Evolutionary conservation across 495 filamentous ascomycete species (phyloP).

Genomic region (Thermochaetoides thermophila): DNA sequence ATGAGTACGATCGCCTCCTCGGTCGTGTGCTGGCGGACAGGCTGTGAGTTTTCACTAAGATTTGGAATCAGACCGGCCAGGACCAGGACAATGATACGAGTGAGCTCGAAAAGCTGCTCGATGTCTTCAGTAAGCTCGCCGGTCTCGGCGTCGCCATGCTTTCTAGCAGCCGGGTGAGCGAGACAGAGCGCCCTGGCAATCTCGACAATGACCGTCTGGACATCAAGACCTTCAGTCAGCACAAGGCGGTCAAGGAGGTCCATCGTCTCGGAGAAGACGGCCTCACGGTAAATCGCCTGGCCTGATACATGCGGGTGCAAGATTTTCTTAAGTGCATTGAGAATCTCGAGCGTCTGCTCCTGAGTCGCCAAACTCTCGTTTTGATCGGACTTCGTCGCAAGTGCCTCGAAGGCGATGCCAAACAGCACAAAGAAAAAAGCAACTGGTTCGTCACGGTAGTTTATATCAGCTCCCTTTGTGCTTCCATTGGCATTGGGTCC

Average conservation of each 20-base stretch:
- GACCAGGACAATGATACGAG: slow-evolving; percentile 85
- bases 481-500: slow-evolving; percentile 33
- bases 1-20: slow-evolving; percentile 79
- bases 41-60: slow-evolving; percentile 58
- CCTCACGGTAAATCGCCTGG: slow-evolving; percentile 88
- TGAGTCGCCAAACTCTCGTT: slow-evolving; percentile 55
- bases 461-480: slow-evolving; percentile 56
- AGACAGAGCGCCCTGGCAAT: slow-evolving; percentile 82
- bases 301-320: slow-evolving; percentile 88
- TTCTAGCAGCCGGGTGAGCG: slow-evolving; percentile 73
- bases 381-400: slow-evolving; percentile 58
- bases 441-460: slow-evolving; percentile 93
- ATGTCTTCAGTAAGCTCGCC: slow-evolving; percentile 88
- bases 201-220: slow-evolving; percentile 86
- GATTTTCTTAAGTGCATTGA: slow-evolving; percentile 88
- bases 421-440: slow-evolving; percentile 99
- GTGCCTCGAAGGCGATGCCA: slow-evolving; percentile 87
- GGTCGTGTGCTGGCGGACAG: slow-evolving; percentile 53
- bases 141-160: slow-evolving; percentile 45
- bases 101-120: slow-evolving; percentile 94
- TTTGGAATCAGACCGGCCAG: slow-evolving; percentile 78
- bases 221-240: slow-evolving; percentile 72
- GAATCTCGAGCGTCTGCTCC: slow-evolving; percentile 75
- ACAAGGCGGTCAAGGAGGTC: slow-evolving; percentile 87
- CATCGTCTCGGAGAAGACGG: slow-evolving; percentile 94